Percentiles rank a stretch among this genome's conserved stretches.
Evolutionary conservation across 2,329 filamentous ascomycete species (phyloP).

Genomic region (Penicillium sp.): DNA sequence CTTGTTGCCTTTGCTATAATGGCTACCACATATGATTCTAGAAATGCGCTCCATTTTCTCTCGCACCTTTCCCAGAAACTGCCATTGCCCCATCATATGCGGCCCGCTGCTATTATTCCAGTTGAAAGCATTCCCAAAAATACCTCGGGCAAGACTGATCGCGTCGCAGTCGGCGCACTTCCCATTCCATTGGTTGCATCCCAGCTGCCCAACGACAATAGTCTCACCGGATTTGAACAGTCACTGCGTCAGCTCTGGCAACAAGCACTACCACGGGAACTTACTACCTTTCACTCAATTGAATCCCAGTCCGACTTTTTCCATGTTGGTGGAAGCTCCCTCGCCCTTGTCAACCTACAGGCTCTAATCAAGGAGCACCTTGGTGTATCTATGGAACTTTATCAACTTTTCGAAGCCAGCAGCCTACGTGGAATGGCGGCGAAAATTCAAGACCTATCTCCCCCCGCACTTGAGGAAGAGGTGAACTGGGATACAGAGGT

Average conservation of each 20-base stretch:
- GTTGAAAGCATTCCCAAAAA: constrained; percentile 29
- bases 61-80: constrained; percentile 29
- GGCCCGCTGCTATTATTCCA: constrained; percentile 30
- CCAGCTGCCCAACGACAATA: background rate
- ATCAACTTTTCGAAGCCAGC: constrained; percentile 19
- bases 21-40: background rate
- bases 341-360: constrained; percentile 16
- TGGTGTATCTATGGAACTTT: constrained; percentile 9
- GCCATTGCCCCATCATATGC: constrained; percentile 39
- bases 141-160: constrained; percentile 31
- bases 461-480: background rate
- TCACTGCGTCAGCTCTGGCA: constrained; percentile 17
- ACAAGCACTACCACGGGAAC: constrained; percentile 13
- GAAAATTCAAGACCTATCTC: constrained; percentile 5
- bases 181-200: constrained; percentile 3
- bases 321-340: constrained; percentile 20
- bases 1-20: constrained; percentile 16
- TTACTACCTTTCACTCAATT: constrained; percentile 11
- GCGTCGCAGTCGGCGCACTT: constrained; percentile 11
- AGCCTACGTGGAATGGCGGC: constrained; percentile 16
- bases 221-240: constrained; percentile 8
- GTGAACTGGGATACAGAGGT: constrained; percentile 19
- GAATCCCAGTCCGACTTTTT: constrained; percentile 19
- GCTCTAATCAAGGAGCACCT: constrained; percentile 13
- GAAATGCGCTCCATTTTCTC: constrained; percentile 14